Conservation (phyloP, 495 filamentous ascomycete species). For the Extremus antarcticus region DNA sequence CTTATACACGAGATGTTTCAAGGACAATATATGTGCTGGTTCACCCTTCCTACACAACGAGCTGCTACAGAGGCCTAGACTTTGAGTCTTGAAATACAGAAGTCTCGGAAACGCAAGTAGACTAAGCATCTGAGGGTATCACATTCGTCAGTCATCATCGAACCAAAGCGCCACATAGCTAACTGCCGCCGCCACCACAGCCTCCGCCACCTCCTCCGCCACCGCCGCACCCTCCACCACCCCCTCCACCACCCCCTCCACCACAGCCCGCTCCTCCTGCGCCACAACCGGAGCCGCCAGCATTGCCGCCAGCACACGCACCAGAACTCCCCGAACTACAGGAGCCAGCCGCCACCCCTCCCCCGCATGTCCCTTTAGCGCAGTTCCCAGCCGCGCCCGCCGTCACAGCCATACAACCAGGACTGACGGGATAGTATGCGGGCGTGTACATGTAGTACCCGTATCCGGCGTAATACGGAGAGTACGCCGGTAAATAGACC, state of each 20-base stretch:
- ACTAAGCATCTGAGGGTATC: too few species aligned
- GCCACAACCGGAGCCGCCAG: slow-evolving; percentile 33
- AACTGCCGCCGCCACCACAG: slow-evolving; percentile 7
- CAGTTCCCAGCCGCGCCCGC: slow-evolving; percentile 32
- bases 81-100: too few species aligned
- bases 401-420: slow-evolving; percentile 15
- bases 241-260: slow-evolving; percentile 25
- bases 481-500: slow-evolving; percentile 43
- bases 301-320: slow-evolving; percentile 33
- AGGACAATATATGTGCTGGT: too few species aligned
- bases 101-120: too few species aligned
- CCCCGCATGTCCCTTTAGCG: slow-evolving; percentile 39
- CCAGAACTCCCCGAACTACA: slow-evolving; percentile 35
- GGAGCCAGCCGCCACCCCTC: slow-evolving; percentile 44
- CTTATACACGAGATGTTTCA: too few species aligned
- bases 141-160: too few species aligned
- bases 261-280: slow-evolving; percentile 32
- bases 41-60: too few species aligned
- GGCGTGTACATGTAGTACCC: not conserved
- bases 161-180: too few species aligned
- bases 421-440: slow-evolving; percentile 18
- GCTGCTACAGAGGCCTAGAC: too few species aligned
- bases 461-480: slow-evolving; percentile 36
- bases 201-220: not conserved
- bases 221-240: slow-evolving; percentile 3